These are phyloP conservation scores for Chalara sp. DNA, from an alignment of 2,329 filamentous ascomycete genomes.

Conservation along the genomic window DNA sequence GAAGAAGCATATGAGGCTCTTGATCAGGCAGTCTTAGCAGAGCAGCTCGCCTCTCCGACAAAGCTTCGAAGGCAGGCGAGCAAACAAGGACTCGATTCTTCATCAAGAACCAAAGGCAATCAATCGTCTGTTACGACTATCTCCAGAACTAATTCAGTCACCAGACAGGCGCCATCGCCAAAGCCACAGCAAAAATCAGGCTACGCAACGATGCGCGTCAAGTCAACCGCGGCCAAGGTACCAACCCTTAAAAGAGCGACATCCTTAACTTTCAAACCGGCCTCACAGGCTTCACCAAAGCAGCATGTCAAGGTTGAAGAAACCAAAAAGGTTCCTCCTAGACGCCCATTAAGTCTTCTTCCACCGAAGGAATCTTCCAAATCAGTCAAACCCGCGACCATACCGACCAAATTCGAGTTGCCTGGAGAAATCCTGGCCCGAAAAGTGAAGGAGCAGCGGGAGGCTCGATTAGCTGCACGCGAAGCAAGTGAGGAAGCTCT, in stretches of 20 bases:
- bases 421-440: constrained; percentile 55
- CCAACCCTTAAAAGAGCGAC: constrained; percentile 17
- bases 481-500: constrained; percentile 29
- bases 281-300: no score
- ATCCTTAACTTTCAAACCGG: constrained; percentile 20
- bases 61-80: constrained; percentile 7
- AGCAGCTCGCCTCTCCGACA: constrained; percentile 16
- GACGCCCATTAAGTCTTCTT: constrained; percentile 36
- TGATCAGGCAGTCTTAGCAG: constrained; percentile 19
- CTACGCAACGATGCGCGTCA: constrained; percentile 36
- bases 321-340: constrained; percentile 5
- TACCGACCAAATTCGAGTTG: constrained; percentile 49
- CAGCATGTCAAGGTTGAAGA: no score
- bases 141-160: no score
- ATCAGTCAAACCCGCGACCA: constrained; percentile 47
- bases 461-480: constrained; percentile 42
- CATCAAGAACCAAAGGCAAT: no score
- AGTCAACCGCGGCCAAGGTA: constrained; percentile 25
- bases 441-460: constrained; percentile 50
- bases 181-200: constrained; percentile 15
- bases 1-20: constrained; percentile 51
- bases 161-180: no score
- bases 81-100: no score
- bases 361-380: constrained; percentile 38
- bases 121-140: no score